Evolutionary conservation across 495 filamentous ascomycete genomes (phyloP), one percentile per base, ranked within the genome.

Genomic region (Talaromyces wortmannii): DNA sequence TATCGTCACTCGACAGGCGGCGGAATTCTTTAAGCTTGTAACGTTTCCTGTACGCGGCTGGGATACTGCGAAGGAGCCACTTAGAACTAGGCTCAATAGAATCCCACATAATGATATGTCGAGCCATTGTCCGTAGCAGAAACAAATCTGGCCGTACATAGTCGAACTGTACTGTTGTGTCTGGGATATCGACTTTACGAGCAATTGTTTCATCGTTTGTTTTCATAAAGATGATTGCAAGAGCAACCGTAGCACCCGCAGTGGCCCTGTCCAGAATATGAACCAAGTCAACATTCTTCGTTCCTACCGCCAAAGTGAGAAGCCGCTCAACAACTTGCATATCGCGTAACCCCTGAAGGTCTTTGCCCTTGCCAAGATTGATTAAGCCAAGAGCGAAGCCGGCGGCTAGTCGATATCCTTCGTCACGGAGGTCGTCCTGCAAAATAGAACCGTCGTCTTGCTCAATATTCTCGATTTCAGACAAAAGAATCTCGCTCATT

Each of bases 401-500:
- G 31, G 94, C 95, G 15, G 94, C 91, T 44, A 97, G 79, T 47
- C 94, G 83, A 67, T 99, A 97, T 31, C 91, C 89, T 75, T 99
- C 94, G 61, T 95, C 91, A 23, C 95, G 85, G 13, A 97, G 68
- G n/a, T 81, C 84, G 59, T 87, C 85, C 15, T 77, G 73, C 15
- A 79, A 74, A 44, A 78, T 73, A 13, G 77, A 76, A 16, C 75
- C 75, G 56, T 97, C 91, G 47, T 89, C 89, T 12, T 81, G 67
- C 40, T 90, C 89, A 42, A 88, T 76, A 50, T 89, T 86, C 60
- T 97, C 92, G 48, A 99, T 94, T 67, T 99, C 94, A 0, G 92
- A 96, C 42, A 97, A 81, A 90, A 97, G 96, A 33, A 97, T 88
- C 67, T 99, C 94, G 63, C 90, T 96, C 94, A 99, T 99, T 49